Evolutionary conservation across 441 rosid genomes (phyloP), one percentile per base, ranked within the genome.

Genomic region (Corymbia calophylla): DNA sequence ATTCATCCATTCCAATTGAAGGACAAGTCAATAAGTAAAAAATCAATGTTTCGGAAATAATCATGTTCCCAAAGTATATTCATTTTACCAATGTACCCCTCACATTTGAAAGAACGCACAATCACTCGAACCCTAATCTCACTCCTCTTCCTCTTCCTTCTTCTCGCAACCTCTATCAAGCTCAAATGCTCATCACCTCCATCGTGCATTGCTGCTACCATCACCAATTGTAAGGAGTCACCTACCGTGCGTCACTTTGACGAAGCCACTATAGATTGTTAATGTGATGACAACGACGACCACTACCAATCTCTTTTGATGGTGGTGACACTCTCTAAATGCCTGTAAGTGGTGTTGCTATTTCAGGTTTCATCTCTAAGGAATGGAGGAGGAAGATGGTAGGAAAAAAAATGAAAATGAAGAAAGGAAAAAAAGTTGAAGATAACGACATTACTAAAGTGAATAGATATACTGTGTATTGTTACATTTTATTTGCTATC

Each of bases 381-480:
- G 47, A 70, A 18, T 35, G 48, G 27, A 70, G 27, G 21, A 70
- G 48, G 48, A 70, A 70, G 81, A 35, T 18, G 81, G 81, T 2
- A 18, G 13, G 29, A 3, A 5, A 18, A 68, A 31, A 31, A 9
- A 68, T 4, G 80, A 13, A 68, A 68, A 29, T 3, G 15, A 60
- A 60, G 6, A 60, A 60, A 9, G 23, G n/a, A n/a, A n/a, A 39
- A 39, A 31, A 70, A 70, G 18, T 32, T 25, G 27, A 18, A 35
- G 35, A 19, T 35, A 1, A 70, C 12, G 2, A 70, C 48, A 19
- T 70, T 35, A 32, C 3, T 35, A 70, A 7, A 12, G 0, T 70
- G 3, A 0, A 9, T 27, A 1, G 39, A 66, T 66, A 18, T 31
- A 14, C 1, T n/a, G 39, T 16, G 21, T 9, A n/a, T n/a, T 3